Evolutionary conservation across 805 yeast species (phyloP).

Genomic region (Sugiyamaella smithiae): DNA sequence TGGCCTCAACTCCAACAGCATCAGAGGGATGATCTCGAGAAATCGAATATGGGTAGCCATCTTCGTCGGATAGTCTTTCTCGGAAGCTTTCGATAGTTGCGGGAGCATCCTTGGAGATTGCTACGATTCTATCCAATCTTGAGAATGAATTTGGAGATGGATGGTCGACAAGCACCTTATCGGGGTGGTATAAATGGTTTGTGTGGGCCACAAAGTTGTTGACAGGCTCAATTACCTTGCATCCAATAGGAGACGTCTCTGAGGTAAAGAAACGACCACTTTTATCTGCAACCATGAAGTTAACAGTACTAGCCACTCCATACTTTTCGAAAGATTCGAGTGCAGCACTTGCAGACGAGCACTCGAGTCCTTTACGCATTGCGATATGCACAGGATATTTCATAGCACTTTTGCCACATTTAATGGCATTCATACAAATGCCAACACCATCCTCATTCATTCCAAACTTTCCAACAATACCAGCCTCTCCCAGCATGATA

Average conservation of each 20-base stretch:
- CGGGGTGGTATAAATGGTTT: not conserved
- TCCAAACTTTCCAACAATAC: conserved; percentile 38
- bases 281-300: conserved; percentile 20
- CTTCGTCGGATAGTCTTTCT: conserved; percentile 1
- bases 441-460: conserved; percentile 36
- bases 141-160: conserved; percentile 4
- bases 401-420: conserved; percentile 31
- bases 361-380: conserved; percentile 36
- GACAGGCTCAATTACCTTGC: conserved; percentile 1
- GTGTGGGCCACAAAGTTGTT: conserved; percentile 1
- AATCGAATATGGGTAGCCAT: conserved; percentile 1
- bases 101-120: not conserved
- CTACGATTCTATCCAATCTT: not conserved
- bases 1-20: not conserved
- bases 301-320: conserved; percentile 20
- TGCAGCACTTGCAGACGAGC: conserved; percentile 26
- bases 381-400: conserved; percentile 40
- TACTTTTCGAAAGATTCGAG: conserved; percentile 9
- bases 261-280: not conserved
- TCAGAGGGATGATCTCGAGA: conserved; percentile 3
- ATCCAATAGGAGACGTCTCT: conserved; percentile 3
- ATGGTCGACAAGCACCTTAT: conserved; percentile 1
- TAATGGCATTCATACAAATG: conserved; percentile 34
- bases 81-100: not conserved
- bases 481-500: conserved; percentile 36